Evolutionary conservation across 805 yeast genomes (phyloP).

Genomic region (Candida succiphila): DNA sequence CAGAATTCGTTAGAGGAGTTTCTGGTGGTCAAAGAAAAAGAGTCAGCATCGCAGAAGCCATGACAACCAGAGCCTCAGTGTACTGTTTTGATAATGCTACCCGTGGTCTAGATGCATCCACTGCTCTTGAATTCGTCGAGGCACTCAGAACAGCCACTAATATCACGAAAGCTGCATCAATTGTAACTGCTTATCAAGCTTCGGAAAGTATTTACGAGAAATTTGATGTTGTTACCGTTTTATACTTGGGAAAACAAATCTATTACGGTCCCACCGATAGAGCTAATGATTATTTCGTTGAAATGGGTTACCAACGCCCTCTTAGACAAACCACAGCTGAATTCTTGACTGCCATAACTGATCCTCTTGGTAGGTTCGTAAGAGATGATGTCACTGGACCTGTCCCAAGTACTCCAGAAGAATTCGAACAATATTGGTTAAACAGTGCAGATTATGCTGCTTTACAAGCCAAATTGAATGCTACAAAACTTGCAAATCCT

Average conservation of each 20-base stretch:
- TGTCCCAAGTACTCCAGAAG: conserved; percentile 47
- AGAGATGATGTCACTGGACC: conserved; percentile 42
- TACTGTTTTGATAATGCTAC: conserved; percentile 65
- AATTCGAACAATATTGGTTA: conserved; percentile 51
- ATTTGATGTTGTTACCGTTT: conserved; percentile 50
- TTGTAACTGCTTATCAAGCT: conserved; percentile 61
- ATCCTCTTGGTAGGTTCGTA: conserved; percentile 46
- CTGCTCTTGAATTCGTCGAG: conserved; percentile 56
- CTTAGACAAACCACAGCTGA: conserved; percentile 63
- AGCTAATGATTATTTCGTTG: conserved; percentile 45
- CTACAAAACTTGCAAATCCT: conserved; percentile 18
- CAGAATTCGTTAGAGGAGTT: conserved; percentile 56
- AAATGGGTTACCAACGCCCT: conserved; percentile 61
- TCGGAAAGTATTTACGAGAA: conserved; percentile 53
- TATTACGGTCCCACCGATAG: conserved; percentile 45
- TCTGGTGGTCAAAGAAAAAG: conserved; percentile 70
- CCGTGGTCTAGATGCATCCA: conserved; percentile 64
- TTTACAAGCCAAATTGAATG: conserved; percentile 26
- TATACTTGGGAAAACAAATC: conserved; percentile 54
- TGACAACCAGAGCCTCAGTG: conserved; percentile 41
- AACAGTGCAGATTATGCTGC: conserved; percentile 20
- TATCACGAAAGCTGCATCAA: conserved; percentile 43
- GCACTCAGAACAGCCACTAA: conserved; percentile 56
- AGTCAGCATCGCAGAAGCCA: conserved; percentile 58
- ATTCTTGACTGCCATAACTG: conserved; percentile 57